These are phyloP conservation scores for Psilocybe tampanensis DNA, from an alignment of 768 basidiomycete genomes.

Conservation along the genomic window DNA sequence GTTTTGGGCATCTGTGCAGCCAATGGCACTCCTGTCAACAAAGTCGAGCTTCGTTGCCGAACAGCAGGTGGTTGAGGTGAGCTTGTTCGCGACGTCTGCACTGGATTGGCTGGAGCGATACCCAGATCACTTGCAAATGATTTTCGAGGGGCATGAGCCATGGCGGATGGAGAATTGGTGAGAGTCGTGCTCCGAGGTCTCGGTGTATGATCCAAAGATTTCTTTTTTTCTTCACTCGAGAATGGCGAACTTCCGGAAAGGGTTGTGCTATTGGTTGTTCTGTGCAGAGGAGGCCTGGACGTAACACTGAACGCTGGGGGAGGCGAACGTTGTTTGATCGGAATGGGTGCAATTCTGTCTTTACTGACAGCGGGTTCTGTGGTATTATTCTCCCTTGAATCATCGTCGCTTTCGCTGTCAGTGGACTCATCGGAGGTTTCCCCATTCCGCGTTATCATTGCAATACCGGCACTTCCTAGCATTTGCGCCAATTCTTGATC, in stretches of 20 bases:
- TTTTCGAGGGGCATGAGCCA: conserved; percentile 20
- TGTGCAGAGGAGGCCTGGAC: conserved; percentile 52
- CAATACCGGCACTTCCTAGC: conserved; percentile 42
- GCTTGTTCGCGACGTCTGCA: conserved; percentile 11
- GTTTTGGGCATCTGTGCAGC: conserved; percentile 26
- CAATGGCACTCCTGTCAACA: conserved; percentile 34
- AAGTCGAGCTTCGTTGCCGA: conserved; percentile 43
- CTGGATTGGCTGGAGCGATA: not conserved
- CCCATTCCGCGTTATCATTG: conserved; percentile 41
- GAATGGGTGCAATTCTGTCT: conserved; percentile 52
- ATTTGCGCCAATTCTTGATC: conserved; percentile 44
- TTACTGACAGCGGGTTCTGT: conserved; percentile 15
- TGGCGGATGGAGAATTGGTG: conserved; percentile 30
- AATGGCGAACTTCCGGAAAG: conserved; percentile 3
- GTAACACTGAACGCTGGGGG: conserved; percentile 64
- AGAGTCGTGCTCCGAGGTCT: conserved; percentile 46
- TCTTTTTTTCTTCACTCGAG: not conserved
- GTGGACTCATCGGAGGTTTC: conserved; percentile 30
- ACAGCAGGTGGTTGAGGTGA: conserved; percentile 17
- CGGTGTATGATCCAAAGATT: conserved; percentile 7
- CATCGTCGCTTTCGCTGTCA: conserved; percentile 28
- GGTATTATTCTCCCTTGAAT: conserved; percentile 22
- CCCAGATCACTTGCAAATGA: conserved; percentile 15
- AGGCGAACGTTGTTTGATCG: conserved; percentile 57
- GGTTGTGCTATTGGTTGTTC: conserved; percentile 9